Evolutionary conservation across 1,139 yeast species (phyloP).

Genomic region (Hyphopichia buzzinii): DNA sequence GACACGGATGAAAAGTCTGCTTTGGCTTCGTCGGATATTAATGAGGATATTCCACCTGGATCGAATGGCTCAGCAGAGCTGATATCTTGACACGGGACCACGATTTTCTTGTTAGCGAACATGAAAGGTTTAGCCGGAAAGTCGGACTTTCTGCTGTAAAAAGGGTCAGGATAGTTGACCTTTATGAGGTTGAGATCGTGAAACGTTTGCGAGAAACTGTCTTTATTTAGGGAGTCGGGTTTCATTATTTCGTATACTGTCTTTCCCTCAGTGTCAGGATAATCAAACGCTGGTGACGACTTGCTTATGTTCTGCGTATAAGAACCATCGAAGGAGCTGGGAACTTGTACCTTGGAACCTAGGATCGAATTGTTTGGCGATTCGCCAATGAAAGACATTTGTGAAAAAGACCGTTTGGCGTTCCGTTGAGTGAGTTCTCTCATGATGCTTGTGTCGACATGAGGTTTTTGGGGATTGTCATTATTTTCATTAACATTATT

Average conservation of each 20-base stretch:
- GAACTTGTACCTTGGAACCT: background rate
- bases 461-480: background rate
- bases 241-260: slow-evolving; percentile 17
- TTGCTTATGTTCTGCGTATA: background rate
- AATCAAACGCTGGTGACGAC: background rate
- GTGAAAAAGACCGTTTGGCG: slow-evolving; percentile 4
- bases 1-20: slow-evolving; percentile 2
- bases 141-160: slow-evolving; percentile 52
- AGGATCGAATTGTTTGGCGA: background rate
- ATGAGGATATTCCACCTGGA: background rate
- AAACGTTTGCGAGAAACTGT: slow-evolving; percentile 32
- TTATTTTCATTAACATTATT: slow-evolving; percentile 6
- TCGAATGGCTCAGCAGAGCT: slow-evolving; percentile 11
- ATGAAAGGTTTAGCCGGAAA: slow-evolving; percentile 54
- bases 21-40: background rate
- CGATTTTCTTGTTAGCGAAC: slow-evolving; percentile 66
- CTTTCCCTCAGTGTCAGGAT: background rate
- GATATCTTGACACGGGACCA: slow-evolving; percentile 28
- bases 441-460: slow-evolving; percentile 13
- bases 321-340: slow-evolving; percentile 1
- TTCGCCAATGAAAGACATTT: slow-evolving; percentile 3
- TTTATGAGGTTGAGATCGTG: slow-evolving; percentile 47
- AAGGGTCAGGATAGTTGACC: slow-evolving; percentile 61
- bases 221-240: slow-evolving; percentile 19
- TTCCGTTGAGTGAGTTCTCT: slow-evolving; percentile 13